These are phyloP conservation scores for Chrysoporthe austroafricana DNA, from an alignment of 2,329 filamentous ascomycete species.

Conservation along the genomic window DNA sequence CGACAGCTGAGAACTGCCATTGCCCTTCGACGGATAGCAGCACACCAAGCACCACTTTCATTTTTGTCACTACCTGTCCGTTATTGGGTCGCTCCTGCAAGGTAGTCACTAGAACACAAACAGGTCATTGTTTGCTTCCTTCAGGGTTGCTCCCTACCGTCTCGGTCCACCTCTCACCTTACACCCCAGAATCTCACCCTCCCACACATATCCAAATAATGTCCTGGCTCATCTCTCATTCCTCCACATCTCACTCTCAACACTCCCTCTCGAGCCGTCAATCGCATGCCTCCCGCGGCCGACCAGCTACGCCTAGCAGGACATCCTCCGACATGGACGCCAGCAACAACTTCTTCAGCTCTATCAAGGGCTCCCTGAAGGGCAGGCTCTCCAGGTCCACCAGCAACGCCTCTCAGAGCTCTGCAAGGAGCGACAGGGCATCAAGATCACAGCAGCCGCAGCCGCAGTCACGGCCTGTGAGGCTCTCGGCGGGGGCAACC, in stretches of 20 bases:
- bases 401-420: conserved; percentile 20
- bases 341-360: conserved; percentile 32
- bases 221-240: conserved; percentile 23
- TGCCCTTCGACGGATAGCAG: not conserved
- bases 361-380: conserved; percentile 40
- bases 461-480: conserved; percentile 18
- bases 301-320: conserved; percentile 9
- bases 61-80: not conserved
- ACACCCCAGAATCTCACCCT: no score
- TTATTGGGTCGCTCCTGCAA: not conserved
- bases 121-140: not conserved
- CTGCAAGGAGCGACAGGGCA: conserved; percentile 24
- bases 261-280: not conserved
- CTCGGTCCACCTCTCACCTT: conserved; percentile 2
- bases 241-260: conserved; percentile 21
- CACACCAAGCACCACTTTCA: not conserved
- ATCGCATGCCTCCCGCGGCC: not conserved
- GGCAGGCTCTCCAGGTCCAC: conserved; percentile 40
- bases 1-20: not conserved
- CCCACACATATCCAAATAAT: conserved; percentile 17
- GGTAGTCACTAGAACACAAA: not conserved
- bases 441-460: conserved; percentile 30
- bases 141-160: not conserved
- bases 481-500: conserved; percentile 20
- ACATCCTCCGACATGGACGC: conserved; percentile 19